Evolutionary conservation across 768 basidiomycete genomes (phyloP).

Genomic region (Hypholoma sublateritium): DNA sequence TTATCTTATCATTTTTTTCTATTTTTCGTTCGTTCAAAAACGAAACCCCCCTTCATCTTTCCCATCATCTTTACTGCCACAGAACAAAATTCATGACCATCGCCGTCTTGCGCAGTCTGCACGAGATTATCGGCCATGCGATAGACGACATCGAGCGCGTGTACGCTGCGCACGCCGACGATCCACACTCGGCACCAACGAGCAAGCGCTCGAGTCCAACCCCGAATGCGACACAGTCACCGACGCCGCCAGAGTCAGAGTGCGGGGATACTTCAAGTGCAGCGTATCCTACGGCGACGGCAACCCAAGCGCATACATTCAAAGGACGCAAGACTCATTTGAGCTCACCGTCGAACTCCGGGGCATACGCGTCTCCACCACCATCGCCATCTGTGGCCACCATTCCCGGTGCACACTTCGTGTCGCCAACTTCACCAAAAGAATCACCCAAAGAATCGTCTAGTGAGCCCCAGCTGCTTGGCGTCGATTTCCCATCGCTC

Average conservation of each 20-base stretch:
- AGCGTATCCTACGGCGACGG: neutral
- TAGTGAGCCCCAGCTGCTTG: neutral
- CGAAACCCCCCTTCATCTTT: constrained; percentile 1
- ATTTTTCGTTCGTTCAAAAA: neutral
- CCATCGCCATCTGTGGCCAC: constrained; percentile 27
- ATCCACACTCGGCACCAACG: constrained; percentile 11
- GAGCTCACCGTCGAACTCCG: constrained; percentile 14
- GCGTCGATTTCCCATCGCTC: constrained; percentile 58
- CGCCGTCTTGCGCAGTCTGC: constrained; percentile 59
- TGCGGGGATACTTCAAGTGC: neutral
- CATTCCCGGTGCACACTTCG: constrained; percentile 3
- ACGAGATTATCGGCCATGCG: constrained; percentile 66
- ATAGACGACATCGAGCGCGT: constrained; percentile 67
- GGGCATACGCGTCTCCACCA: constrained; percentile 32
- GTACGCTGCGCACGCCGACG: constrained; percentile 36
- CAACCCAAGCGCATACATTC: neutral
- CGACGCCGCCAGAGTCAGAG: neutral
- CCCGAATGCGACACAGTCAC: neutral
- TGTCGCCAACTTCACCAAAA: constrained; percentile 23
- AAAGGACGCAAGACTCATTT: neutral
- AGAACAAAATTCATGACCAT: constrained; percentile 51
- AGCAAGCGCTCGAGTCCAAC: constrained; percentile 1
- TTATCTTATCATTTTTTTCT: neutral
- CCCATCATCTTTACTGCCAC: neutral
- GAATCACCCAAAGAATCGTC: constrained; percentile 16